phyloP scores from a whole-genome alignment of 2,329 filamentous ascomycete genomes.

The Anthostomella pinea region DNA sequence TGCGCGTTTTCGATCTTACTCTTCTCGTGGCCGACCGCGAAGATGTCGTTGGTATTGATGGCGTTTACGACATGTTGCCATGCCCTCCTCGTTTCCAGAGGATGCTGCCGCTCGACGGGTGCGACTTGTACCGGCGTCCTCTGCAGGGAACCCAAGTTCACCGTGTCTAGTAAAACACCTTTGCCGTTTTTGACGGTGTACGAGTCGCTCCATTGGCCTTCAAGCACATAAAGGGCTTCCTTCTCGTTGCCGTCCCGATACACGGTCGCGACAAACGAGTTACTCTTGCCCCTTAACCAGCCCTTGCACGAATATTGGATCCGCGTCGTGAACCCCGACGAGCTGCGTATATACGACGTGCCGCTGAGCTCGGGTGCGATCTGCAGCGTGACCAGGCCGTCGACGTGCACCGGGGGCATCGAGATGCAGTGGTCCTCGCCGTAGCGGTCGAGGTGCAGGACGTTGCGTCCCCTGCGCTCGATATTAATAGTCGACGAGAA shows the following conservation, averaged over 20 bases:
- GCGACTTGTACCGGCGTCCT: constrained; percentile 69
- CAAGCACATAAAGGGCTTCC: constrained; percentile 73
- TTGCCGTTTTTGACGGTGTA: constrained; percentile 72
- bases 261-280: constrained; percentile 75
- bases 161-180: constrained; percentile 55
- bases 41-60: constrained; percentile 81
- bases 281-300: constrained; percentile 95
- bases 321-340: constrained; percentile 80
- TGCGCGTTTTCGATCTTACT: constrained; percentile 87
- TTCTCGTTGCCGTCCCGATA: constrained; percentile 70
- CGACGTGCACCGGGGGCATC: constrained; percentile 86
- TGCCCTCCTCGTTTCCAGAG: constrained; percentile 81
- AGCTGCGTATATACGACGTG: constrained; percentile 80
- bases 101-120: constrained; percentile 75
- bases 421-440: constrained; percentile 73
- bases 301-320: constrained; percentile 93
- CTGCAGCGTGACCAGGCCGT: constrained; percentile 80
- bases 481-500: constrained; percentile 93
- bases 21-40: constrained; percentile 75
- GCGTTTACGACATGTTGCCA: constrained; percentile 83
- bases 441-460: constrained; percentile 60
- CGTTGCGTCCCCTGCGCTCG: constrained; percentile 88
- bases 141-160: constrained; percentile 55
- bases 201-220: constrained; percentile 85
- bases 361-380: constrained; percentile 92